Evolutionary conservation across 805 yeast species (phyloP).

Genomic region (Yarrowia porcina): DNA sequence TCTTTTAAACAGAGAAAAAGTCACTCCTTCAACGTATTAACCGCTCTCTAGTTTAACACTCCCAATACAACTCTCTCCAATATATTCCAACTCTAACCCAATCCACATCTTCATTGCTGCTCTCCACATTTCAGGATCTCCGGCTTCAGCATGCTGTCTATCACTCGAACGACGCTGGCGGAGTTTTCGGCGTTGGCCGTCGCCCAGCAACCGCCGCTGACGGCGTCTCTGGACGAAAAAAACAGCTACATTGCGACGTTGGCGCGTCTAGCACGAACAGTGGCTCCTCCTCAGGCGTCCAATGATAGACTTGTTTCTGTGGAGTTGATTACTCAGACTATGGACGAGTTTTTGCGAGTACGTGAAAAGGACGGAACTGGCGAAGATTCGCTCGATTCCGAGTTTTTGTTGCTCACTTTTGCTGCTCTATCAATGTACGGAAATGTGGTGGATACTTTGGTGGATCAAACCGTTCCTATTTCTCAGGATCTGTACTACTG

Average conservation of each 20-base stretch:
- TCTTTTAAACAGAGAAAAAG: no score
- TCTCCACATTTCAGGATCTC: no score
- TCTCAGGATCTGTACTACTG: constrained; percentile 48
- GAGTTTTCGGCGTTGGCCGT: constrained; percentile 13
- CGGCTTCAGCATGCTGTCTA: constrained; percentile 17
- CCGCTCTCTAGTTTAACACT: no score
- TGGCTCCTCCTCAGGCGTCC: constrained; percentile 19
- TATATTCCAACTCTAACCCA: no score
- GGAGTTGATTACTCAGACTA: background rate
- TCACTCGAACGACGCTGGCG: constrained; percentile 19
- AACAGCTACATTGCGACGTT: constrained; percentile 9
- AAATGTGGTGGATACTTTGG: constrained; percentile 38
- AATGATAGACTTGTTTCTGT: constrained; percentile 4
- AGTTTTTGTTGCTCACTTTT: constrained; percentile 30
- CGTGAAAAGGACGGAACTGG: background rate
- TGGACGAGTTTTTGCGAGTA: constrained; percentile 13
- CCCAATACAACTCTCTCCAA: no score
- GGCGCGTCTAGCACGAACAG: constrained; percentile 3
- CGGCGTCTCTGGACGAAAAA: background rate
- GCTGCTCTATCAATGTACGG: constrained; percentile 41
- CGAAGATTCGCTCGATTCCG: background rate
- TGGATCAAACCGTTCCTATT: constrained; percentile 45
- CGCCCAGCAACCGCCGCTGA: constrained; percentile 7
- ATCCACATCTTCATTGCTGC: background rate
- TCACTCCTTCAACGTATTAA: no score